Evolutionary conservation across 805 yeast species (phyloP).

Genomic region (Saturnispora diversa): DNA sequence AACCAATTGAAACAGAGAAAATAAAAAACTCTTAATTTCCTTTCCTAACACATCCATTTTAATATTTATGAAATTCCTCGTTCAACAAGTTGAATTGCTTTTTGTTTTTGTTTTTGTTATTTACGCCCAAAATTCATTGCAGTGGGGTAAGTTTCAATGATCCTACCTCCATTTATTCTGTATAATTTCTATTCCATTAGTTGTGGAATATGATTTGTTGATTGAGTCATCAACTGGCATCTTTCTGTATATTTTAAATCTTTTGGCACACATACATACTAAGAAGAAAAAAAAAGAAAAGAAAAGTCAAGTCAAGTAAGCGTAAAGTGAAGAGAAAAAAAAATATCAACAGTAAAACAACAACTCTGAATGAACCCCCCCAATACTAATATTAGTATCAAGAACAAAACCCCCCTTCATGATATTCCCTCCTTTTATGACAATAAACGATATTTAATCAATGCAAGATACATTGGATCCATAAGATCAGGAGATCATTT

Average conservation of each 20-base stretch:
- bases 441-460: background rate
- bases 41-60: background rate
- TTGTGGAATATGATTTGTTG: conserved; percentile 12
- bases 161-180: too few relatives aligned
- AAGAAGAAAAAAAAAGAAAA: background rate
- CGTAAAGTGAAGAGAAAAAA: too few relatives aligned
- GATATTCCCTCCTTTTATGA: too few relatives aligned
- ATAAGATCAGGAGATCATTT: background rate
- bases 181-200: background rate
- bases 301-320: too few relatives aligned
- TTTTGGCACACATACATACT: background rate
- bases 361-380: too few relatives aligned
- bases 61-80: conserved; percentile 9
- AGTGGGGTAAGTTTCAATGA: too few relatives aligned
- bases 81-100: conserved; percentile 9
- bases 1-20: background rate
- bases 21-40: background rate
- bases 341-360: too few relatives aligned
- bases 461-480: background rate
- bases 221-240: conserved; percentile 22
- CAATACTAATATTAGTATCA: too few relatives aligned
- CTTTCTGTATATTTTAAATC: conserved; percentile 13
- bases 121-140: too few relatives aligned
- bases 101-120: background rate
- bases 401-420: too few relatives aligned